Percentiles rank a stretch among this genome's conserved stretches.
These are phyloP conservation scores for Nelumbo lutea DNA, from an alignment of 164 flowering plant species.

Conservation along the genomic window DNA sequence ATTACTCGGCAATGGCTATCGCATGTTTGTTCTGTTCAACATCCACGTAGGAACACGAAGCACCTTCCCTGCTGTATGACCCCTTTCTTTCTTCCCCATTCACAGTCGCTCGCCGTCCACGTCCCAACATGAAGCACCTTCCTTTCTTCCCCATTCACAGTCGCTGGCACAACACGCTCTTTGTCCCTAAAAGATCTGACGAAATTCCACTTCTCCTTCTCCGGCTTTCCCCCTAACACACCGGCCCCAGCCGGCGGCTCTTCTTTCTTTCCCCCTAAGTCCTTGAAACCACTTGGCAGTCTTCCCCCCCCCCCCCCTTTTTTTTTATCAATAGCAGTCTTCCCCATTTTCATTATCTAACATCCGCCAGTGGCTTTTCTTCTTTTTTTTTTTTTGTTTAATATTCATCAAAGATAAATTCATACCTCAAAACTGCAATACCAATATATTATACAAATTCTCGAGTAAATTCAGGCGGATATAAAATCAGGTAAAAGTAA, in stretches of 20 bases:
- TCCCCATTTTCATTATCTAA: conserved; percentile 36
- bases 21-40: conserved; percentile 51
- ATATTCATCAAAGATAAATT: no score
- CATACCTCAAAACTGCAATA: no score
- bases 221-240: conserved; percentile 14
- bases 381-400: background rate
- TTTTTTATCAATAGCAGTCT: no score
- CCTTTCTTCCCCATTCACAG: background rate
- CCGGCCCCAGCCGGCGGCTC: conserved; percentile 17
- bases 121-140: no score
- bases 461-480: no score
- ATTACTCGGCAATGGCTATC: conserved; percentile 60
- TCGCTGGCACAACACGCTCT: conserved; percentile 5
- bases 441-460: no score
- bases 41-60: conserved; percentile 1
- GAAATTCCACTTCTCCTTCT: conserved; percentile 50
- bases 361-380: background rate
- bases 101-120: no score
- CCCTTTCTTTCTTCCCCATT: background rate
- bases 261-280: conserved; percentile 30
- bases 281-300: conserved; percentile 51
- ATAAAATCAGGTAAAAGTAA: no score
- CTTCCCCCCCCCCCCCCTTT: conserved; percentile 3
- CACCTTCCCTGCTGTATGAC: conserved; percentile 9
- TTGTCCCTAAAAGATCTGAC: conserved; percentile 40